Evolutionary conservation across 1,284 basidiomycete genomes (phyloP), one percentile per base, ranked within the genome.

Genomic region (Ustilago loliicola): DNA sequence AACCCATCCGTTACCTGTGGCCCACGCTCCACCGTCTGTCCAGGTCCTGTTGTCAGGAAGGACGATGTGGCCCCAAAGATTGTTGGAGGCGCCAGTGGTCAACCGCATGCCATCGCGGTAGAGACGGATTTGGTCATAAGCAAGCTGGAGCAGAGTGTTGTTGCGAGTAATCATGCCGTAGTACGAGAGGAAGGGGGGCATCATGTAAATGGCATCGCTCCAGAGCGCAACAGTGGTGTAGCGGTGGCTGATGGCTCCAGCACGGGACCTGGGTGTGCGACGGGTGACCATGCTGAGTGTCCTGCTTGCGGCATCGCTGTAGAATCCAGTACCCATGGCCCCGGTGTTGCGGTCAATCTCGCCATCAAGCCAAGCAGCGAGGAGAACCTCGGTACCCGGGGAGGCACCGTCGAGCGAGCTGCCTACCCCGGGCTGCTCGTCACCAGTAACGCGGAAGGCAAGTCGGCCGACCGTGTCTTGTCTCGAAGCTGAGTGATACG

Each of bases 141-240:
- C 92, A 61, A 91, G 89, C 36, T 88, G 85, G 10, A 96, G 83
- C 27, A 95, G 88, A 1, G 91, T 90, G 47, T 89, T 86, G 86
- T 96, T 95, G 32, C 88, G 83, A 0, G 90, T 91, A 29, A 91
- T 80, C 36, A 91, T 91, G 32, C 93, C 96, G 85, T 94, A 96
- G 87, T 93, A 95, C 0, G 95, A 94, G 10, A 98, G 87, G 87
- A 96, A 97, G 0, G 95, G 95, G 0, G 95, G 95, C 0, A 93
- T 92, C 94, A 96, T 94, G 87, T 93, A 94, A 8, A 93, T 89
- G 17, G 80, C 78, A 21, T 86, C 85, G 53, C 79, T 83, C 88
- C 84, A 85, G n/a, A 82, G 62, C 23, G 72, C 62, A 7, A 78
- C 66, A 1, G 23, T 36, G n/a, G 62, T 54, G 15, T 65, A 63